Percentiles rank a stretch among this genome's conserved stretches.
Conservation (phyloP, 129 eudicot genomes). For the Sambucus nigra region DNA sequence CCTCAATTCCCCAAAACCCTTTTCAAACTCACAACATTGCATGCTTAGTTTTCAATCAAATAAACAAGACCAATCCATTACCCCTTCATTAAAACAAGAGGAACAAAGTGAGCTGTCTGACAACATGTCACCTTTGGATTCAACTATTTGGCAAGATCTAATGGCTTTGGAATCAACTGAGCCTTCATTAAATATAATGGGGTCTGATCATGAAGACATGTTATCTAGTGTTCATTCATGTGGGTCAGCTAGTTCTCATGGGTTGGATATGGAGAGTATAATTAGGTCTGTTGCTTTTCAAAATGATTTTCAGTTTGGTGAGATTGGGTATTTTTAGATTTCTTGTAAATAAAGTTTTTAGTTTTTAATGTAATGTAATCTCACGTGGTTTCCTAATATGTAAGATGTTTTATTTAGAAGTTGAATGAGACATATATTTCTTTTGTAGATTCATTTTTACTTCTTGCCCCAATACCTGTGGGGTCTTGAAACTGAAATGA, state of each 20-base stretch:
- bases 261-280: slow-evolving; percentile 16
- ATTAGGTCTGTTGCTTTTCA: slow-evolving; percentile 9
- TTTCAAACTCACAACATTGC: background rate
- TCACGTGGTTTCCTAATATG: too few species aligned
- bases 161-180: slow-evolving; percentile 6
- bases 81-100: slow-evolving; percentile 25
- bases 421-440: too few species aligned
- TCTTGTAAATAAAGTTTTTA: background rate
- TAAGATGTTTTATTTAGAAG: too few species aligned
- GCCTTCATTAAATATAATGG: background rate
- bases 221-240: slow-evolving; percentile 7
- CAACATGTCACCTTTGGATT: background rate
- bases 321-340: slow-evolving; percentile 1
- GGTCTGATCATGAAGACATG: background rate
- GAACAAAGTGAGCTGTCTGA: slow-evolving; percentile 6
- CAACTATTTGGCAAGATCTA: slow-evolving; percentile 5
- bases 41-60: slow-evolving; percentile 14
- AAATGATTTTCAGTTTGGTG: slow-evolving; percentile 11
- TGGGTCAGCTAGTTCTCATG: slow-evolving; percentile 16
- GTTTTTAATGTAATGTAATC: too few species aligned
- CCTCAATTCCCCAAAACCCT: background rate
- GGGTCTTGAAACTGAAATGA: too few species aligned
- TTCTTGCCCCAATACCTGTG: too few species aligned
- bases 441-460: too few species aligned
- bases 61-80: background rate